These are phyloP conservation scores for Coemansia sp. DNA, from an alignment of 192 early-diverging fungal species.

Conservation along the genomic window DNA sequence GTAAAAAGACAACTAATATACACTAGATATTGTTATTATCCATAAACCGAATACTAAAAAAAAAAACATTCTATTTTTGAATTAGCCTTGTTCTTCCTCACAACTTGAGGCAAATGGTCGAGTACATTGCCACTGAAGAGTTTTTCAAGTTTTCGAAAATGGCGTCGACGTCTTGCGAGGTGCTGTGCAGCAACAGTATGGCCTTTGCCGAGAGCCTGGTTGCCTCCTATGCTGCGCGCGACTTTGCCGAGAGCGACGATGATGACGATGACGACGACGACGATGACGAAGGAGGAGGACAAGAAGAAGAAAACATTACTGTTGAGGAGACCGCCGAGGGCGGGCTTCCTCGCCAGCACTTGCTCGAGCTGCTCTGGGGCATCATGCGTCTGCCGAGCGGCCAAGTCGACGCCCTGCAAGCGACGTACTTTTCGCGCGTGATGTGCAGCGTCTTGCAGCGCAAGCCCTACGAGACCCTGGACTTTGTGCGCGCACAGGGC, in stretches of 20 bases:
- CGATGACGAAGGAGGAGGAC: neutral
- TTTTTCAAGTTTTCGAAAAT: constrained; percentile 69
- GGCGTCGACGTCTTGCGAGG: constrained; percentile 48
- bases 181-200: constrained; percentile 54
- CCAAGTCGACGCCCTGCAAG: constrained; percentile 78
- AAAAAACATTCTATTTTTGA: neutral
- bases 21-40: too few species aligned
- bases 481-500: constrained; percentile 79
- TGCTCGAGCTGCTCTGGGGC: constrained; percentile 85
- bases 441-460: constrained; percentile 86
- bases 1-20: constrained; percentile 3
- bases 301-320: too few species aligned
- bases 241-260: constrained; percentile 52
- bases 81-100: constrained; percentile 68
- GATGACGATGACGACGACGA: constrained; percentile 20
- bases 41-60: too few species aligned
- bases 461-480: constrained; percentile 88
- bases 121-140: constrained; percentile 83
- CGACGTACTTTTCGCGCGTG: constrained; percentile 91
- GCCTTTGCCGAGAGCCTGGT: constrained; percentile 47
- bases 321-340: neutral
- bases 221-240: constrained; percentile 25
- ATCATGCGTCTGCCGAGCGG: constrained; percentile 73
- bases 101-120: constrained; percentile 74
- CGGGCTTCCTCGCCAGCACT: constrained; percentile 42